Conservation (phyloP, 805 yeast species). For the Blastobotrys chiropterorum region DNA sequence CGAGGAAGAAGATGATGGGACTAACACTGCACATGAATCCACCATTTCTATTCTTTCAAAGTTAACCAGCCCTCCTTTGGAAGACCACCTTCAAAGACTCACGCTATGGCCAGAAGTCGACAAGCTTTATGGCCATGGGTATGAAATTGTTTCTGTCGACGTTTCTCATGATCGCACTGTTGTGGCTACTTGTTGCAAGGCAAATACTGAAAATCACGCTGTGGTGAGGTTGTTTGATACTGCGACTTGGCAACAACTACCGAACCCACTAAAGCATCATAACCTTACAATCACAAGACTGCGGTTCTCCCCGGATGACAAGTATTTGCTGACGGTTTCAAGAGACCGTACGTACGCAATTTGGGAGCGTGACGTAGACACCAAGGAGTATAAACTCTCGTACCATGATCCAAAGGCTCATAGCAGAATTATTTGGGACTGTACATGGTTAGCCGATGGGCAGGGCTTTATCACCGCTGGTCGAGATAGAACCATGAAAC, state of each 20-base stretch:
- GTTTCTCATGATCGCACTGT: conserved; percentile 54
- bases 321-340: conserved; percentile 65
- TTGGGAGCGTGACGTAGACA: conserved; percentile 45
- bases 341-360: conserved; percentile 83
- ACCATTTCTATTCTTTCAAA: conserved; percentile 24
- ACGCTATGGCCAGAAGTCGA: conserved; percentile 95
- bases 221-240: conserved; percentile 71
- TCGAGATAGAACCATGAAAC: conserved; percentile 72
- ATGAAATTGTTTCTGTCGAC: conserved; percentile 79
- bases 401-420: conserved; percentile 66
- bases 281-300: conserved; percentile 79
- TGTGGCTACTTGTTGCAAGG: conserved; percentile 87
- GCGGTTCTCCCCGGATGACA: conserved; percentile 64
- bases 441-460: conserved; percentile 68
- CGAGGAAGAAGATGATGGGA: conserved; percentile 26
- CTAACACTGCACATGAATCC: conserved; percentile 13
- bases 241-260: conserved; percentile 53
- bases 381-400: conserved; percentile 34
- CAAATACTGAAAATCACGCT: conserved; percentile 80
- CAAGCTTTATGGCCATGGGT: conserved; percentile 95
- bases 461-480: conserved; percentile 68
- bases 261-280: conserved; percentile 60
- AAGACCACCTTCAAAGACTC: conserved; percentile 84
- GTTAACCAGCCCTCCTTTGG: conserved; percentile 65
- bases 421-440: conserved; percentile 90